Base-by-base conservation (phyloP, 257 asterid genomes). In the Nicotiana tabacum region DNA sequence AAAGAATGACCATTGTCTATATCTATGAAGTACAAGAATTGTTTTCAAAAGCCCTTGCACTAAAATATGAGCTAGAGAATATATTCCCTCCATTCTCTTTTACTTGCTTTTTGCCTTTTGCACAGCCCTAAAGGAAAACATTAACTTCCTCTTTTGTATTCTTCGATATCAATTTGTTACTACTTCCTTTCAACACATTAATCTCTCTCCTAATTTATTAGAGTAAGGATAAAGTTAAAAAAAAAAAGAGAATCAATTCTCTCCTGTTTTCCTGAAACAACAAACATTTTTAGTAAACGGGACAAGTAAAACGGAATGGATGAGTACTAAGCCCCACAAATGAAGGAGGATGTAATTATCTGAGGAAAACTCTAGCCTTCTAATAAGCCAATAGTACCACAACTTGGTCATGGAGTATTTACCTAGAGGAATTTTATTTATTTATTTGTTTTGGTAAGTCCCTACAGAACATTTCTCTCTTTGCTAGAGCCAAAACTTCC, bases 301-400 rank as follows among this genome's bases (percentile, higher is more conserved):
- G 39, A 35, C 39, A 35, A 35, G 39, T 35, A 35, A 35, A 35
- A 35, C 1, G 39, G 39, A 35, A 35, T 35, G 39, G 39, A 35
- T 35, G 39, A 35, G 39, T 35, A 35, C 35, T 43, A 21, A 43
- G 58, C 43, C n/a, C 6, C 58, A 70, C 35, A 70, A 70, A 43
- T 17, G 12, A 21, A 39, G 58, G 30, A 43, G 58, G 60, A 69
- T 37, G 56, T 11, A 70, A 70, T 21, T 21, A 70, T 43, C 78
- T 39, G 58, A 70, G 78, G 58, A 11, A n/a, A 69, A 43, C n/a
- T 43, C 35, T 10, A 70, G 58, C 58, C 35, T 43, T n/a, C 58
- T 70, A n/a, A 70, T 70, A 70, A 70, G 78, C 58, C 78, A 43
- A 51, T 70, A 70, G 46, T 43, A 70, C 58, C 58, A 70, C 53